phyloP scores from a whole-genome alignment of 2,329 filamentous ascomycete genomes.

The Xylaria sp. region DNA sequence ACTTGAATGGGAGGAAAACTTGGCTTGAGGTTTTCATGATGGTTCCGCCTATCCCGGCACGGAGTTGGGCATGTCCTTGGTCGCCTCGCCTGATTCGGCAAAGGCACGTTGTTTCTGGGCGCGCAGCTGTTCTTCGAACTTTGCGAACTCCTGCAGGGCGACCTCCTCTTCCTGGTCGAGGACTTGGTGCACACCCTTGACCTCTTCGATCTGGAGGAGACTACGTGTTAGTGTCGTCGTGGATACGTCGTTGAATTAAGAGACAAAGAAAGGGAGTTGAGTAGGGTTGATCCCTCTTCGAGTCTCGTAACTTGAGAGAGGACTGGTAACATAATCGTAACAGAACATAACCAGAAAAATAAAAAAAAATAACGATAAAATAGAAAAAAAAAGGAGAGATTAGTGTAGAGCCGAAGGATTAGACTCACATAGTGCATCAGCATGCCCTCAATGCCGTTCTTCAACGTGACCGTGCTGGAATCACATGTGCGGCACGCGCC shows the following conservation, averaged over 20 bases:
- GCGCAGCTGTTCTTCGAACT: constrained; percentile 80
- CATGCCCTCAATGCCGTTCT: constrained; percentile 98
- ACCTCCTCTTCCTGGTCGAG: constrained; percentile 90
- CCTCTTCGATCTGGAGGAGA: constrained; percentile 76
- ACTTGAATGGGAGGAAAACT: constrained; percentile 7
- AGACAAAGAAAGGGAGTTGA: neutral
- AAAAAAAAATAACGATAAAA: neutral
- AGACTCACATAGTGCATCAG: constrained; percentile 84
- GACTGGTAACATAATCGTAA: too few species aligned
- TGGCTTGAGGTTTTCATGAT: neutral
- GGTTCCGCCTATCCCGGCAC: constrained; percentile 31
- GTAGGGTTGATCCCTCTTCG: too few species aligned
- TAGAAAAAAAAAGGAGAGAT: neutral
- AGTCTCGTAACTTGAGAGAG: too few species aligned
- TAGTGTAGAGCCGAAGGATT: neutral
- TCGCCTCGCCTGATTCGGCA: constrained; percentile 34
- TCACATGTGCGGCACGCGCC: constrained; percentile 95
- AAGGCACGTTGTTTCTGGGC: constrained; percentile 43
- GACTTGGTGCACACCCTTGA: constrained; percentile 86
- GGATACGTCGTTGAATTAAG: neutral
- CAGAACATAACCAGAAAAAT: too few species aligned
- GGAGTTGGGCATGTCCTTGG: constrained; percentile 37
- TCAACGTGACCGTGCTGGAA: constrained; percentile 91
- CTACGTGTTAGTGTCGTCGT: constrained; percentile 26
- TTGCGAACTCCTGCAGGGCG: constrained; percentile 79